phyloP scores from a whole-genome alignment of 2,329 filamentous ascomycete species.

The Graphilbum fragrans region DNA sequence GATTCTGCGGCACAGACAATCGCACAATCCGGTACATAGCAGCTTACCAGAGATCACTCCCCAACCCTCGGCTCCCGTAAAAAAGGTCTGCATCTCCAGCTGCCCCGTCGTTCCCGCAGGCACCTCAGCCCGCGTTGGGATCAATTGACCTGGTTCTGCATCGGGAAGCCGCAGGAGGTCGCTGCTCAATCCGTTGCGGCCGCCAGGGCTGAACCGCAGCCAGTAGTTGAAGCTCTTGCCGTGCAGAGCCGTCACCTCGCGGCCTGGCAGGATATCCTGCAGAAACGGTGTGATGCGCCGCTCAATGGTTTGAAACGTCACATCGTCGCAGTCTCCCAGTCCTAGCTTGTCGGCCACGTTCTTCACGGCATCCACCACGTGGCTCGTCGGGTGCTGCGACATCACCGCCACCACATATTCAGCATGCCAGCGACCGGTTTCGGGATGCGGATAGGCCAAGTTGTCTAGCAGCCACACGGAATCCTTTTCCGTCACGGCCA shows the following conservation, averaged over 20 bases:
- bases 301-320: slow-evolving; percentile 45
- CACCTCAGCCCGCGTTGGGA: slow-evolving; percentile 36
- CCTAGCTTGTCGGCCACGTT: slow-evolving; percentile 56
- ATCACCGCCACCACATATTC: slow-evolving; percentile 81
- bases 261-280: slow-evolving; percentile 60
- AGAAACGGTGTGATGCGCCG: slow-evolving; percentile 65
- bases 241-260: slow-evolving; percentile 54
- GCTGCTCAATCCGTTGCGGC: slow-evolving; percentile 58
- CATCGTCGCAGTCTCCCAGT: slow-evolving; percentile 20
- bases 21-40: no score
- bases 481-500: slow-evolving; percentile 50
- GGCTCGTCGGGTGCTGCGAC: slow-evolving; percentile 54
- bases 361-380: slow-evolving; percentile 57
- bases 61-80: slow-evolving; percentile 71
- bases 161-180: slow-evolving; percentile 44
- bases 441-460: slow-evolving; percentile 50
- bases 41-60: slow-evolving; percentile 58
- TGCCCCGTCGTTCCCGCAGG: slow-evolving; percentile 40
- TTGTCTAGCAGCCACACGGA: slow-evolving; percentile 86
- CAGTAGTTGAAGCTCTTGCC: slow-evolving; percentile 22
- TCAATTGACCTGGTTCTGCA: slow-evolving; percentile 29
- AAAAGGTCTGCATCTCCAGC: slow-evolving; percentile 56
- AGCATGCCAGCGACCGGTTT: slow-evolving; percentile 52
- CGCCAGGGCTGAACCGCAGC: slow-evolving; percentile 55
- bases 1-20: no score